phyloP scores from a whole-genome alignment of 116 monocot genomes.

The Dioscorea cayenensis region DNA sequence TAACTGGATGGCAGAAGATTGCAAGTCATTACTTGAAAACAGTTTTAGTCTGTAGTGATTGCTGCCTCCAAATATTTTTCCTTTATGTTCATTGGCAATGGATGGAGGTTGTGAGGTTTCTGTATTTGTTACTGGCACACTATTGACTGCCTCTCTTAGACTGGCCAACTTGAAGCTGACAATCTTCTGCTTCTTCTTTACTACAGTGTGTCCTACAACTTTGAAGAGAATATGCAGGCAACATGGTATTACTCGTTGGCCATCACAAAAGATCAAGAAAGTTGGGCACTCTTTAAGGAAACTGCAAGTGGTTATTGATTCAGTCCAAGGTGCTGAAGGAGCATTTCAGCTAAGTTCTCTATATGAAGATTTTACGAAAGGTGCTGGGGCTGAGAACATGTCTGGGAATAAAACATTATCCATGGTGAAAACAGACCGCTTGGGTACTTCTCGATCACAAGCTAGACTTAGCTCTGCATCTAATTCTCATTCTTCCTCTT shows the following conservation, averaged over 20 bases:
- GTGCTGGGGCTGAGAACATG: constrained; percentile 1
- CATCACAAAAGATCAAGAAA: constrained; percentile 85
- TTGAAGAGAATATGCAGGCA: constrained; percentile 90
- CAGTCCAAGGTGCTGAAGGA: constrained; percentile 61
- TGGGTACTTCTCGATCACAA: constrained; percentile 10
- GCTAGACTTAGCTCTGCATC: constrained; percentile 27
- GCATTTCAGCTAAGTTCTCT: constrained; percentile 52
- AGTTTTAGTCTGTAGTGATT: too few relatives aligned
- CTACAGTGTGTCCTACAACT: constrained; percentile 87
- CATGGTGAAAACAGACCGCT: constrained; percentile 5
- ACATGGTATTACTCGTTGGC: constrained; percentile 84
- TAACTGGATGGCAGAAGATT: too few relatives aligned
- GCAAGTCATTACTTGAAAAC: too few relatives aligned
- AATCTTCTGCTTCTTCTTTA: not conserved
- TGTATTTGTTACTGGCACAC: not conserved
- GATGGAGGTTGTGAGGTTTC: too few relatives aligned
- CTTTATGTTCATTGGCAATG: too few relatives aligned
- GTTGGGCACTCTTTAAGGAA: constrained; percentile 79
- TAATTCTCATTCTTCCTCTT: constrained; percentile 46
- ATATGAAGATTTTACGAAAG: constrained; percentile 34
- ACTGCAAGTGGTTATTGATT: constrained; percentile 72
- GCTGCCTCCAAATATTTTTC: too few relatives aligned
- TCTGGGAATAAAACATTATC: not conserved
- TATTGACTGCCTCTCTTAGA: not conserved
- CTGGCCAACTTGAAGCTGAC: not conserved